Percentiles rank a stretch among this genome's conserved stretches.
Evolutionary conservation across 1,139 yeast genomes (phyloP).

Genomic region (Geotrichum europaeum): DNA sequence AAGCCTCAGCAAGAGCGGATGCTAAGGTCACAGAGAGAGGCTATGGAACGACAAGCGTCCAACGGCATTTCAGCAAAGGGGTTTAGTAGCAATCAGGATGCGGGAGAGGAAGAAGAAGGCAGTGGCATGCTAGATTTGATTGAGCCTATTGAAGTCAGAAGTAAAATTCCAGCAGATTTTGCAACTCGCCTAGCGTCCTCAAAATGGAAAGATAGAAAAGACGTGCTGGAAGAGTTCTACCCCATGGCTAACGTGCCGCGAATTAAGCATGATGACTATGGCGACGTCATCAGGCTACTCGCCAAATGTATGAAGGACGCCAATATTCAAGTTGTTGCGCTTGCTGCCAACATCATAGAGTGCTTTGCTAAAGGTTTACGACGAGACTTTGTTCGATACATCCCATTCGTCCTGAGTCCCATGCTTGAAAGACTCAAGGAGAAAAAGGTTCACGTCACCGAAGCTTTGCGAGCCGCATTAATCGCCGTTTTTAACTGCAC

Average conservation of each 20-base stretch:
- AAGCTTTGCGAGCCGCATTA: constrained; percentile 58
- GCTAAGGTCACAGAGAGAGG: constrained; percentile 47
- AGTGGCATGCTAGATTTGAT: constrained; percentile 50
- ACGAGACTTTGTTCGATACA: constrained; percentile 49
- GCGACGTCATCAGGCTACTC: constrained; percentile 51
- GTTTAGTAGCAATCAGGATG: constrained; percentile 21
- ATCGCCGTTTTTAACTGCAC: constrained; percentile 51
- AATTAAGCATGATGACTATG: constrained; percentile 56
- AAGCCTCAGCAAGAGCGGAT: constrained; percentile 46
- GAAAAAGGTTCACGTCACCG: constrained; percentile 75
- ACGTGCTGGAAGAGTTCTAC: constrained; percentile 65
- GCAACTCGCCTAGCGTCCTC: constrained; percentile 49
- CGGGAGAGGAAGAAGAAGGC: constrained; percentile 22
- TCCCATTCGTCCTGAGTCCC: constrained; percentile 50
- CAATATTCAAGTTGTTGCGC: constrained; percentile 80
- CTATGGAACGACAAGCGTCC: constrained; percentile 30
- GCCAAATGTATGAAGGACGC: constrained; percentile 81
- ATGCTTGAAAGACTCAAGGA: constrained; percentile 82
- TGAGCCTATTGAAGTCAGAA: constrained; percentile 55
- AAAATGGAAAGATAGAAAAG: constrained; percentile 92
- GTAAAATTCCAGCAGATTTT: constrained; percentile 62
- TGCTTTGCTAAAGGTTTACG: constrained; percentile 64
- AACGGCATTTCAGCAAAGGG: constrained; percentile 25
- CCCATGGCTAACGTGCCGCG: constrained; percentile 46
- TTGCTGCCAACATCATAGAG: constrained; percentile 67